Evolutionary conservation across 2,329 filamentous ascomycete species (phyloP).

Genomic region (Mycocentrospora acerina): DNA sequence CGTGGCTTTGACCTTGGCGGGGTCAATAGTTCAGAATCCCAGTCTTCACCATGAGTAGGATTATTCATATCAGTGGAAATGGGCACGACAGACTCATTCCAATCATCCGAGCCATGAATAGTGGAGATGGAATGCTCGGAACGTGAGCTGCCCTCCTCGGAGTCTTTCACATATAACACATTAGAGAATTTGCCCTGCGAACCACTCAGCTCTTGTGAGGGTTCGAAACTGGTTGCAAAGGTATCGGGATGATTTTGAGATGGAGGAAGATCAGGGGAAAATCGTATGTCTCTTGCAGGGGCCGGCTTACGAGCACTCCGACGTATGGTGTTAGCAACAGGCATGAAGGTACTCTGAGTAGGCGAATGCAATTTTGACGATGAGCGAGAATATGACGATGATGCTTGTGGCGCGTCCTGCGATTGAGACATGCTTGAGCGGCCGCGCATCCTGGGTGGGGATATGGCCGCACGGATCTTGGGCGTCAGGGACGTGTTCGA

Average conservation of each 20-base stretch:
- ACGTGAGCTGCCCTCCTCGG: conserved; percentile 31
- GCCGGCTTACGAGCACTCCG: conserved; percentile 15
- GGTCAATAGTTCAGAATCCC: background rate
- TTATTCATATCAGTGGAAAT: conserved; percentile 13
- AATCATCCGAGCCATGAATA: conserved; percentile 23
- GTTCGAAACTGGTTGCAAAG: conserved; percentile 16
- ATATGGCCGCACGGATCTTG: conserved; percentile 12
- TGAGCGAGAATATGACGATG: conserved; percentile 32
- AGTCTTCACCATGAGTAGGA: background rate
- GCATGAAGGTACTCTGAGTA: conserved; percentile 4
- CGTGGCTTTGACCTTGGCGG: too few relatives aligned
- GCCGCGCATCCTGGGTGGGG: conserved; percentile 20
- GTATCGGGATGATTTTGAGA: conserved; percentile 13
- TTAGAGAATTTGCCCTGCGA: conserved; percentile 26
- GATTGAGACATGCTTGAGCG: conserved; percentile 21
- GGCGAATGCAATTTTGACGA: conserved; percentile 29
- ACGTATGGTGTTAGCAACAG: conserved; percentile 1
- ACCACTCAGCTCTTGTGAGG: conserved; percentile 26
- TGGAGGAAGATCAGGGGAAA: conserved; percentile 6
- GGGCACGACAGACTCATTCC: conserved; percentile 4
- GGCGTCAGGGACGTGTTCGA: conserved; percentile 19
- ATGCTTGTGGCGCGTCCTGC: conserved; percentile 18
- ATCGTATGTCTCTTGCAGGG: conserved; percentile 11
- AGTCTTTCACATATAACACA: conserved; percentile 31
- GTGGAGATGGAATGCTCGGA: conserved; percentile 34